Evolutionary conservation across 805 yeast species (phyloP).

Genomic region (Yarrowia deformans): DNA sequence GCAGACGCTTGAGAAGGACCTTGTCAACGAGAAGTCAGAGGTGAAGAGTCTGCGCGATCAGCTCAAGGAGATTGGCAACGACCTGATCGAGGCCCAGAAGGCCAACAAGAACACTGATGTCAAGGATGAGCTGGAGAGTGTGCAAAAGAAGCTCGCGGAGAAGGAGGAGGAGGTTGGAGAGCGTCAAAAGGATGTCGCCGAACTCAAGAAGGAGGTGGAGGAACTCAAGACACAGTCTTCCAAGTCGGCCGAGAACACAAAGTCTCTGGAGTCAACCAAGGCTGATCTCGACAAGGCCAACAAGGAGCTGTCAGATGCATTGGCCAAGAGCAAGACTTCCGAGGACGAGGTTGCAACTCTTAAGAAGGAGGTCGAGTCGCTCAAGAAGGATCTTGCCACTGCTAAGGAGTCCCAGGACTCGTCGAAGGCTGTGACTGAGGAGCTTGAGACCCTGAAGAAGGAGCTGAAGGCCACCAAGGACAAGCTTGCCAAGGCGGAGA

Average conservation of each 20-base stretch:
- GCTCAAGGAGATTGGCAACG: slow-evolving; percentile 78
- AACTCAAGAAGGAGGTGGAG: not conserved
- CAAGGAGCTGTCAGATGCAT: slow-evolving; percentile 33
- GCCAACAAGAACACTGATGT: slow-evolving; percentile 30
- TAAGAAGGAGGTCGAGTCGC: slow-evolving; percentile 43
- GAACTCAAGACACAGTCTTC: slow-evolving; percentile 7
- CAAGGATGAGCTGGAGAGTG: slow-evolving; percentile 39
- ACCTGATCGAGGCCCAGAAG: slow-evolving; percentile 64
- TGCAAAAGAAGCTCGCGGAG: slow-evolving; percentile 39
- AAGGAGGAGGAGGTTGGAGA: slow-evolving; percentile 44
- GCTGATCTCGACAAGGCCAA: slow-evolving; percentile 44
- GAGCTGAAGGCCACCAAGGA: slow-evolving; percentile 46
- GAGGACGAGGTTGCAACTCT: slow-evolving; percentile 38
- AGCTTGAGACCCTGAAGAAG: slow-evolving; percentile 42
- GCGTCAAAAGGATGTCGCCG: not conserved
- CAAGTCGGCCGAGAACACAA: slow-evolving; percentile 10
- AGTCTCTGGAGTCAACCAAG: slow-evolving; percentile 38
- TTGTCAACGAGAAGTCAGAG: slow-evolving; percentile 52
- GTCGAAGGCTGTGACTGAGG: slow-evolving; percentile 41
- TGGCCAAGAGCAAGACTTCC: not conserved
- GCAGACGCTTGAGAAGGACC: slow-evolving; percentile 38
- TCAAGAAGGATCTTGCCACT: slow-evolving; percentile 42
- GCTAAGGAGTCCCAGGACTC: slow-evolving; percentile 36
- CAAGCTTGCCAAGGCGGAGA: slow-evolving; percentile 43
- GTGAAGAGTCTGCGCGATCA: slow-evolving; percentile 75